Base-by-base conservation (phyloP, 2,329 filamentous ascomycete species). In the Fusarium sp. region DNA sequence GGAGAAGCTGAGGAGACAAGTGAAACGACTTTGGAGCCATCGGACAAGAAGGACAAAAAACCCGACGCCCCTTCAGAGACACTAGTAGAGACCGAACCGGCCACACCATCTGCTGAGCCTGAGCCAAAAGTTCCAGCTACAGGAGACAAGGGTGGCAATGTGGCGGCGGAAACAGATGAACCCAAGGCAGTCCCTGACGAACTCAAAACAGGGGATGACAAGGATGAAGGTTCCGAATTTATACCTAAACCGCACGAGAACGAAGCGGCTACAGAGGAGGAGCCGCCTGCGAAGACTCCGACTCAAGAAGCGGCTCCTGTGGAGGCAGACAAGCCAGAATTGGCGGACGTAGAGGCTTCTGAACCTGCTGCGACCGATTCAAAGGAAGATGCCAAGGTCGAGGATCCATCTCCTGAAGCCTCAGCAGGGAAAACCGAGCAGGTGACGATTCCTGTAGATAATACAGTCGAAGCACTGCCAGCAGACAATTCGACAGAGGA, bases 351-450 rank as follows among this genome's bases (percentile, higher is more conserved):
- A 43, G 52, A 63, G 33, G 53, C 28, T 13, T 33, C 51, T 11
- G 53, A 40, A 38, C n/a, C 51, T 43, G 33, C 15, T 33, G 33
- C 22, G 26, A 54, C 36, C 15, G 40, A 66, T 40, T 20, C 36
- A 20, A 33, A 50, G n/a, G 50, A 51, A 10, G 43, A 57, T 38
- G 44, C 33, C 3, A 56, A 68, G 44, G 53, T 62, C 20, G 61
- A 71, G 17, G 6, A 26, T 22, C 36, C 26, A 31, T 9, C 45
- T n/a, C 26, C 61, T 22, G 71, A 68, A 7, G n/a, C 34, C 40
- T 15, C 44, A 3, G 26, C 18, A 33, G 38, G 52, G 14, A 39
- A 68, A 22, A 7, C 10, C 20, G 58, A 53, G n/a, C 60, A 57
- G 18, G 26, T 31, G 9, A 45, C 61, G 14, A 40, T 58, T 40